These are phyloP conservation scores for Ogataea angusta DNA, from an alignment of 805 yeast species.

Conservation along the genomic window DNA sequence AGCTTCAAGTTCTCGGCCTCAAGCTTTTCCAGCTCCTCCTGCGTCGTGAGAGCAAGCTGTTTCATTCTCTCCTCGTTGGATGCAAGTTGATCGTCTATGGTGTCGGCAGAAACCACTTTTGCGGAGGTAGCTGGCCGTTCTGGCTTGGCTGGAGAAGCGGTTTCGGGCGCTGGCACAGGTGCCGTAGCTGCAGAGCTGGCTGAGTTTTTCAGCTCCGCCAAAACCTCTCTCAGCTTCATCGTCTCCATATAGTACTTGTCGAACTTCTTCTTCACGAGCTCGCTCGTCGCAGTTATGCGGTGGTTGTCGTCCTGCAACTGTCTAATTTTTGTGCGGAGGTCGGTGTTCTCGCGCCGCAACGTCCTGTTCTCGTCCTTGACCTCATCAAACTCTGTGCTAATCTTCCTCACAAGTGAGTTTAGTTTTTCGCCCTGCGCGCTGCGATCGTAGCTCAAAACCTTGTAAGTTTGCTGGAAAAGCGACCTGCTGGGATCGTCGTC, in stretches of 20 bases:
- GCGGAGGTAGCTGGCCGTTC: not conserved
- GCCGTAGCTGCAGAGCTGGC: too few species aligned
- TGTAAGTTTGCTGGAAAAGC: constrained; percentile 18
- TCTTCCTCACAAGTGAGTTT: constrained; percentile 11
- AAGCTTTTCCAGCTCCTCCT: constrained; percentile 8
- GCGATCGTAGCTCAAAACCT: constrained; percentile 14
- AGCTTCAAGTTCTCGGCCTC: constrained; percentile 10
- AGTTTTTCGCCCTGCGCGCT: constrained; percentile 15
- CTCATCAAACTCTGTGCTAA: constrained; percentile 12
- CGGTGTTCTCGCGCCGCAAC: constrained; percentile 6
- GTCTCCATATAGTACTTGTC: constrained; percentile 19
- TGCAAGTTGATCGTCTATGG: constrained; percentile 12
- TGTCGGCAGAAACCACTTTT: not conserved
- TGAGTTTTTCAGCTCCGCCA: constrained; percentile 4
- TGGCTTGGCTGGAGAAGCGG: not conserved
- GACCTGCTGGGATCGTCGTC: constrained; percentile 17
- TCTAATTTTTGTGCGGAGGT: constrained; percentile 1
- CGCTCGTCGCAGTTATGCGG: constrained; percentile 7
- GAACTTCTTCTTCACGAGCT: constrained; percentile 16
- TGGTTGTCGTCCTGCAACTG: constrained; percentile 9
- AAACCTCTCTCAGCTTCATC: constrained; percentile 9
- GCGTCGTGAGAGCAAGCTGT: constrained; percentile 6
- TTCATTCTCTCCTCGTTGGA: constrained; percentile 7
- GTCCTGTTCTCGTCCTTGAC: constrained; percentile 8
- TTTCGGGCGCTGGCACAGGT: not conserved